Evolutionary conservation across 345 rosid species (phyloP).

Genomic region (Camelina hispida): DNA sequence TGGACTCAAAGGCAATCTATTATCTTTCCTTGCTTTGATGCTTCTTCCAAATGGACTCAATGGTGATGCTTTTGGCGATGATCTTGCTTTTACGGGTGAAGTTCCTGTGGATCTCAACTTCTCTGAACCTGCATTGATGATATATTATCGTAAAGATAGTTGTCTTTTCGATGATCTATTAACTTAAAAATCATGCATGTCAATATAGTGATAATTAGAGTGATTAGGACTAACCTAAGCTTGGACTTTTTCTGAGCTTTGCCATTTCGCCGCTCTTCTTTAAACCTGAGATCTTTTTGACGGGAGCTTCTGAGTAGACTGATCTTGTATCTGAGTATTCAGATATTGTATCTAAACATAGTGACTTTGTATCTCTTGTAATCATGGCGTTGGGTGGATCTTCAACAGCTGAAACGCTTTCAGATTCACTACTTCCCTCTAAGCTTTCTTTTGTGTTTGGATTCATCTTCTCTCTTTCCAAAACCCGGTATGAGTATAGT

Average conservation of each 20-base stretch:
- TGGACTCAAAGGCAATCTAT: constrained; percentile 43
- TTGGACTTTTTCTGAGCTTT: constrained; percentile 45
- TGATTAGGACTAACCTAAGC: constrained; percentile 27
- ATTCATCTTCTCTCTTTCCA: constrained; percentile 61
- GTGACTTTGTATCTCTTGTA: constrained; percentile 49
- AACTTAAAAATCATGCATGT: background rate
- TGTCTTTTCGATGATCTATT: background rate
- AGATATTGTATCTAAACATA: constrained; percentile 47
- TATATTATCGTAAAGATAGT: background rate
- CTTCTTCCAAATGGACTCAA: constrained; percentile 48
- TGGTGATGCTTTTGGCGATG: constrained; percentile 41
- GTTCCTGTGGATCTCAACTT: constrained; percentile 41
- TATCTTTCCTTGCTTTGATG: constrained; percentile 42
- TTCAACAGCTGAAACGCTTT: constrained; percentile 47
- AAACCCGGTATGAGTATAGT: constrained; percentile 65
- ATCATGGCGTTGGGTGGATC: constrained; percentile 48
- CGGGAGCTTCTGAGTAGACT: constrained; percentile 38
- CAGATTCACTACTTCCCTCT: constrained; percentile 49
- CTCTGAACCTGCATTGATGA: constrained; percentile 40
- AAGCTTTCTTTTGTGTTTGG: constrained; percentile 39
- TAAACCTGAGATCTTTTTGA: constrained; percentile 31
- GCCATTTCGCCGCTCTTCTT: constrained; percentile 44
- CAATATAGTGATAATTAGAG: background rate
- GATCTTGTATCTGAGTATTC: constrained; percentile 53
- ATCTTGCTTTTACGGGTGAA: constrained; percentile 38